These are phyloP conservation scores for Lepidium didymum DNA, from an alignment of 345 rosid species.

Conservation along the genomic window DNA sequence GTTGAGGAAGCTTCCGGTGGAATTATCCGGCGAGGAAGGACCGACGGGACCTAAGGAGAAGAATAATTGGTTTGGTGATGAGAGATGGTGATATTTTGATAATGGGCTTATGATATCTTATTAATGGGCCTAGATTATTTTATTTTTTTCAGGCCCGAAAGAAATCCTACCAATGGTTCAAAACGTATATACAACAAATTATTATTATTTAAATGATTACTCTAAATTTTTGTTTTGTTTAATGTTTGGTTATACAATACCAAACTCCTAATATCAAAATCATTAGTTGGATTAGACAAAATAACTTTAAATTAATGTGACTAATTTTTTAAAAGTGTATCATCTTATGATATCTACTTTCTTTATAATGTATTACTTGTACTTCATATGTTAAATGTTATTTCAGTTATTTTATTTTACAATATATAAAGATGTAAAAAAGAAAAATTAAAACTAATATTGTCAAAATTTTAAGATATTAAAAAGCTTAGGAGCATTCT, in stretches of 20 bases:
- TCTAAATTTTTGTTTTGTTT: too few species aligned
- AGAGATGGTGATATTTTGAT: constrained; percentile 41
- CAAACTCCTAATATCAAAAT: too few species aligned
- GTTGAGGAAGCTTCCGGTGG: constrained; percentile 50
- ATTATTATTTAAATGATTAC: too few species aligned
- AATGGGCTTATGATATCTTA: background rate
- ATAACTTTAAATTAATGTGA: background rate
- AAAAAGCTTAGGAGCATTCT: background rate
- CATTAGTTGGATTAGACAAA: too few species aligned
- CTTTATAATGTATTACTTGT: background rate
- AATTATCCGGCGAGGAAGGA: constrained; percentile 78
- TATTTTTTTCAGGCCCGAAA: too few species aligned
- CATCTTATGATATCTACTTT: background rate
- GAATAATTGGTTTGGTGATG: constrained; percentile 85
- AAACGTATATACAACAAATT: too few species aligned
- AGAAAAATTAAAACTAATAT: too few species aligned
- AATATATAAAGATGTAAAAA: background rate
- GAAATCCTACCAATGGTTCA: too few species aligned
- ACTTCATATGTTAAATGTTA: background rate
- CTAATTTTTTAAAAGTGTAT: background rate
- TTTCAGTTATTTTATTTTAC: background rate
- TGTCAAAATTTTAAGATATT: background rate
- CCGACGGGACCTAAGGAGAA: constrained; percentile 95
- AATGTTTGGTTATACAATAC: too few species aligned
- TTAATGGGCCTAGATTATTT: too few species aligned